Base-by-base conservation (phyloP, 169 alveolate species). In the Plasmodium malariae region DNA sequence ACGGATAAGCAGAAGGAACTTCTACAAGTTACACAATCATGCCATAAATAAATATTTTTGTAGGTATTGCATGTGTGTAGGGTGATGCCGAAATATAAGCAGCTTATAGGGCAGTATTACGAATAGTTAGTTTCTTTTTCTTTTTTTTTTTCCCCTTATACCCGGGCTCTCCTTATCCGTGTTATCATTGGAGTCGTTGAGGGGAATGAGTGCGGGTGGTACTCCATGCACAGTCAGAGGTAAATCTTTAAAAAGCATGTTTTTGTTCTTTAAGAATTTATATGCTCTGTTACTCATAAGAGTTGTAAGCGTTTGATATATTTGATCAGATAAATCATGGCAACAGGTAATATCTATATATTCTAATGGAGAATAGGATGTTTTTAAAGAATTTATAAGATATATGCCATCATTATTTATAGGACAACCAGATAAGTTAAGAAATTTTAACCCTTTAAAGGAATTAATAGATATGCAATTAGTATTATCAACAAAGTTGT, bases 111-210 rank as follows among this genome's bases (percentile, higher is more conserved):
- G n/a, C n/a, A n/a, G n/a, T n/a, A n/a, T n/a, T n/a, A n/a, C n/a
- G n/a, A n/a, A n/a, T n/a, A n/a, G n/a, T n/a, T n/a, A n/a, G n/a
- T n/a, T n/a, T n/a, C n/a, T 26, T n/a, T 68, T 4, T 67, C 34
- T 68, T 0, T 34, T 2, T 17, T n/a, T 49, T 9, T 71, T 2
- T 55, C 36, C 28, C 24, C 21, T 14, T 43, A 24, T 45, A 76
- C 89, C 89, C 43, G 40, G 59, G 67, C 68, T 76, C 11, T 60
- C 74, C 26, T 14, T 49, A 30, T 76, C 89, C 14, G 68, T 62
- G 49, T 76, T 76, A 76, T 76, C 89, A 17, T 62, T 76, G 21
- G 89, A 60, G n/a, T 76, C 89, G 51, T 76, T 43, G 1, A 76
- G 32, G 12, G 34, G 89, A 4, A 76, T 76, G 3, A 63, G 32